Evolutionary conservation across 805 yeast genomes (phyloP).

Genomic region (Ogataea pini): DNA sequence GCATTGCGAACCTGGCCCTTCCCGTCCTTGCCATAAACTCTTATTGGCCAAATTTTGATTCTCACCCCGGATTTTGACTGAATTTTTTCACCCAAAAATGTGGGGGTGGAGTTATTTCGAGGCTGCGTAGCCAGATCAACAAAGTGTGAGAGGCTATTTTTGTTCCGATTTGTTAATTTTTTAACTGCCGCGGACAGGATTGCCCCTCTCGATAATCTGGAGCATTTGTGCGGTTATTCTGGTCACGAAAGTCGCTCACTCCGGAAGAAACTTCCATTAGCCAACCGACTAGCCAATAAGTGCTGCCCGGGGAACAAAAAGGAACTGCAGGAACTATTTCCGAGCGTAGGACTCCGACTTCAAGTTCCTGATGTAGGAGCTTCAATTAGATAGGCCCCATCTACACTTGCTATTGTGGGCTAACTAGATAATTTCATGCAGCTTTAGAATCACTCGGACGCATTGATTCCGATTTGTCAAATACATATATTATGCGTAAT

Average conservation of each 20-base stretch:
- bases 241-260: neutral
- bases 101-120: conserved; percentile 15
- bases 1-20: neutral
- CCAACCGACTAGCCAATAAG: conserved; percentile 4
- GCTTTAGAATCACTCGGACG: neutral
- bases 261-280: neutral
- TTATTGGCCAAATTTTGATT: conserved; percentile 16
- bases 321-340: neutral
- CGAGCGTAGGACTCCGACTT: conserved; percentile 1
- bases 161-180: conserved; percentile 21
- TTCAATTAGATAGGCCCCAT: neutral
- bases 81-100: conserved; percentile 12
- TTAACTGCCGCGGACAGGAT: conserved; percentile 7
- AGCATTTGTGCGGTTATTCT: neutral
- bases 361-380: neutral
- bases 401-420: neutral
- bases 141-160: conserved; percentile 22
- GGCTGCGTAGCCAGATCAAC: conserved; percentile 9
- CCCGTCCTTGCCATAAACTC: conserved; percentile 20
- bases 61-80: conserved; percentile 21
- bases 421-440: neutral
- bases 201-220: conserved; percentile 6
- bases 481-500: too few species aligned
- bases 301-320: neutral
- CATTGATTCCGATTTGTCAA: too few species aligned